Evolutionary conservation across 768 basidiomycete species (phyloP), one percentile per base, ranked within the genome.

Genomic region (Boletus patriciae): DNA sequence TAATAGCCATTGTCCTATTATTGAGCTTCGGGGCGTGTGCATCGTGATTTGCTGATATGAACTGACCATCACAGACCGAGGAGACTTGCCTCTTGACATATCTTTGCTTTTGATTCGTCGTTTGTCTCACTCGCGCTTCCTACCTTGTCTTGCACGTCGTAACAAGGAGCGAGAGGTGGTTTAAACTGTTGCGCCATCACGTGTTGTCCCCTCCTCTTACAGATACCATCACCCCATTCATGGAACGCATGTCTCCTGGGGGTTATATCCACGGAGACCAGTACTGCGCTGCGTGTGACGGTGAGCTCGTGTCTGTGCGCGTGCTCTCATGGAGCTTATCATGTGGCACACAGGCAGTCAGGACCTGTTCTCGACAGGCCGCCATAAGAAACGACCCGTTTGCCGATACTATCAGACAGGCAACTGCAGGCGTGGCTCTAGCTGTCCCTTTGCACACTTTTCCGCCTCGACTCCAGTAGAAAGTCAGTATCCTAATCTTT

Each of bases 141-240:
- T 49, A 77, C 48, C 73, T 84, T 54, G 70, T 84, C 34, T 74
- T 72, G 42, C 42, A 25, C 25, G 31, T 54, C 46, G 19, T 46
- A 54, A 78, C 81, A 61, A 75, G 59, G 41, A 38, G 31, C 55
- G 15, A 40, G 45, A 29, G 21, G 37, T 55, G 45, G 59, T 57
- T 65, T 65, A 58, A 65, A 46, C 66, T 8, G 31, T 38, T 11
- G 9, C 44, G 6, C 55, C 23, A 40, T 50, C 41, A 23, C 48
- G 36, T 44, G 12, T 34, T 7, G 6, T 19, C 43, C 19, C 38
- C 27, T 27, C 40, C 47, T 36, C 34, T 46, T 49, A 25, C 50
- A 50, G 55, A 38, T 36, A 50, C 57, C 37, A 23, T 50, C 48
- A 37, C 31, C 16, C 29, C 33, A 38, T 55, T 50, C 54, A 33